Evolutionary conservation across 352 stramenopile species (phyloP).

Genomic region (Phytopythium oedochilum): DNA sequence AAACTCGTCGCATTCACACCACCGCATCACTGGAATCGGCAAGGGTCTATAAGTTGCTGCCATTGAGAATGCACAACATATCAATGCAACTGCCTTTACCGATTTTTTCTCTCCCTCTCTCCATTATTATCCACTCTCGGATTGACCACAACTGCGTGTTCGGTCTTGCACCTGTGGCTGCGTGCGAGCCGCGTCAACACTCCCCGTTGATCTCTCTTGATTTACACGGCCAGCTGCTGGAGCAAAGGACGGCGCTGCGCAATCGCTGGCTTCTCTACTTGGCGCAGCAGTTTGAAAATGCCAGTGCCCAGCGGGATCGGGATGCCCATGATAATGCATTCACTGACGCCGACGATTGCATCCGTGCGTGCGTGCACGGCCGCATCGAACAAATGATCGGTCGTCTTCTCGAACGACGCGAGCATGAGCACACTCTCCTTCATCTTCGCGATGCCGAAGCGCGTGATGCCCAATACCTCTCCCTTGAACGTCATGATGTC

Average conservation of each 20-base stretch:
- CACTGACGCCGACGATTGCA: conserved; percentile 97
- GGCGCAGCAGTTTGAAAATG: conserved; percentile 95
- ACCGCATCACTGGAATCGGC: too few relatives aligned
- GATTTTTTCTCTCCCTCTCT: neutral
- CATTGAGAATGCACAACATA: too few relatives aligned
- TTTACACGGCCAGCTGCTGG: conserved; percentile 3
- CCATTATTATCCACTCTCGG: neutral
- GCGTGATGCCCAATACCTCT: conserved; percentile 86
- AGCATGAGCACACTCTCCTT: conserved; percentile 99
- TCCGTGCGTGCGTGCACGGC: conserved; percentile 97
- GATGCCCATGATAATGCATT: conserved; percentile 99
- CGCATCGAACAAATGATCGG: conserved; percentile 99
- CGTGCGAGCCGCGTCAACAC: neutral
- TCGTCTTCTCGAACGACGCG: conserved; percentile 99
- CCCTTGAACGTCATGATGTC: conserved; percentile 99
- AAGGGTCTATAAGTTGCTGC: too few relatives aligned
- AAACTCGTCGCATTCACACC: too few relatives aligned
- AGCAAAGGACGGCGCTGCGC: conserved; percentile 60
- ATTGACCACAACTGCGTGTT: neutral
- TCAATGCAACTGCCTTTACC: neutral
- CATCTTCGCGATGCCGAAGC: conserved; percentile 99
- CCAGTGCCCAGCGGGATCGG: conserved; percentile 97
- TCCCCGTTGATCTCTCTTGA: neutral
- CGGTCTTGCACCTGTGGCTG: too few relatives aligned
- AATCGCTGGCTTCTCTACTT: conserved; percentile 73